Conservation (phyloP, 345 rosid species). For the Salix koriyanagi region DNA sequence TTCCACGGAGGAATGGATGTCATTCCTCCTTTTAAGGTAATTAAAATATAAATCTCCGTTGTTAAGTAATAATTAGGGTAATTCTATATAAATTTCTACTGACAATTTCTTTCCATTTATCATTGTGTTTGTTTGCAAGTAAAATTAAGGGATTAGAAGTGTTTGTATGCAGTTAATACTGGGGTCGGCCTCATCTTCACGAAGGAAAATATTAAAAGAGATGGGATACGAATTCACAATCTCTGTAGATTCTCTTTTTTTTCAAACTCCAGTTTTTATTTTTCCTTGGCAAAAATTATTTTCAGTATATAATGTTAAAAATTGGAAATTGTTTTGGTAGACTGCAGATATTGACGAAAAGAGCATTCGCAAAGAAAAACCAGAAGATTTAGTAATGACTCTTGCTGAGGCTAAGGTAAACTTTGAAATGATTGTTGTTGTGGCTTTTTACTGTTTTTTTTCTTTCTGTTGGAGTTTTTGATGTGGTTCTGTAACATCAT, state of each 20-base stretch:
- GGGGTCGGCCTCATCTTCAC: slow-evolving; percentile 77
- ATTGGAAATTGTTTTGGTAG: slow-evolving; percentile 23
- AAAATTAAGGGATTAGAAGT: too few relatives aligned
- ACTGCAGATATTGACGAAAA: slow-evolving; percentile 95
- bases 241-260: slow-evolving; percentile 34
- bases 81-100: too few relatives aligned
- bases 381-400: slow-evolving; percentile 83
- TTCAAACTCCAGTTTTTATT: neutral
- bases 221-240: slow-evolving; percentile 89
- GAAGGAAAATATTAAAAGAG: slow-evolving; percentile 60
- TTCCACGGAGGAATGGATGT: slow-evolving; percentile 38
- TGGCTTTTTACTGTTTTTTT: neutral
- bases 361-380: slow-evolving; percentile 63
- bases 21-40: slow-evolving; percentile 50
- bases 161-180: slow-evolving; percentile 57
- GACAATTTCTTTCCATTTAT: too few relatives aligned
- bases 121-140: slow-evolving; percentile 1
- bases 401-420: slow-evolving; percentile 92
- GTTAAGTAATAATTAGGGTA: neutral
- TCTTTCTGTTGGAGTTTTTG: neutral
- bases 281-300: neutral
- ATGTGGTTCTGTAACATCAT: neutral
- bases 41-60: neutral
- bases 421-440: neutral
- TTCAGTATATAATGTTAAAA: neutral